A percentile compares a stretch with the other conserved stretches of the same genome.
Evolutionary conservation across 2,329 filamentous ascomycete genomes (phyloP).

Genomic region (Ophiostoma perfectum): DNA sequence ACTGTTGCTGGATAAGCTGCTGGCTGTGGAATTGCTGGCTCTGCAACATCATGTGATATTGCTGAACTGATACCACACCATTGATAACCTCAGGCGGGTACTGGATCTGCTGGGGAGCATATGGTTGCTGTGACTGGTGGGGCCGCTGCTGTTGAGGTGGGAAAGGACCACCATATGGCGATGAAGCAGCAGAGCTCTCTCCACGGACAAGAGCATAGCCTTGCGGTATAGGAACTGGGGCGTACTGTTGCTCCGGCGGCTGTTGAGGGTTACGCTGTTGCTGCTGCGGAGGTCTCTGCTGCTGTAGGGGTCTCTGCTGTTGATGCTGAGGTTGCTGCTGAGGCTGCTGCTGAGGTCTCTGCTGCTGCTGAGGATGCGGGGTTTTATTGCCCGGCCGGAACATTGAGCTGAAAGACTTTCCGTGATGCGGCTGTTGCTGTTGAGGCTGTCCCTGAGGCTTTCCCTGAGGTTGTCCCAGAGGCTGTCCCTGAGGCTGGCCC

Average conservation of each 20-base stretch:
- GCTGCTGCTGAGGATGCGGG: constrained; percentile 8
- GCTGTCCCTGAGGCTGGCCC: not conserved
- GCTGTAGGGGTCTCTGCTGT: not conserved
- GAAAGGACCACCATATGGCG: constrained; percentile 27
- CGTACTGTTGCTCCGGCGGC: constrained; percentile 35
- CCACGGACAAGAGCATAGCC: constrained; percentile 37
- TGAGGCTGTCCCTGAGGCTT: not conserved
- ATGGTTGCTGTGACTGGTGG: constrained; percentile 3
- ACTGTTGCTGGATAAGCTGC: constrained; percentile 10
- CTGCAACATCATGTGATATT: not conserved
- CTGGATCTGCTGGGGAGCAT: not conserved
- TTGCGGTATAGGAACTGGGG: constrained; percentile 36
- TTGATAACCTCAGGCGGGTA: not conserved
- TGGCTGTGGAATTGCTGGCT: constrained; percentile 8
- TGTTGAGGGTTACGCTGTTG: constrained; percentile 16
- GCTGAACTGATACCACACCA: not conserved
- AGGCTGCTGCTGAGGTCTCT: not conserved
- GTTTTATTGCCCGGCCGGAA: constrained; percentile 6
- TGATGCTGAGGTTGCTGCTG: not conserved
- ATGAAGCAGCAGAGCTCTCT: constrained; percentile 32
- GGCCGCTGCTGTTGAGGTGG: not conserved
- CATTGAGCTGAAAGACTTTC: constrained; percentile 2
- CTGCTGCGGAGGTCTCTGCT: not conserved
- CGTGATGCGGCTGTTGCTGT: not conserved
- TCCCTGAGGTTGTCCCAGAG: not conserved